phyloP scores from a whole-genome alignment of 345 rosid genomes.

The Melaleuca alternifolia region DNA sequence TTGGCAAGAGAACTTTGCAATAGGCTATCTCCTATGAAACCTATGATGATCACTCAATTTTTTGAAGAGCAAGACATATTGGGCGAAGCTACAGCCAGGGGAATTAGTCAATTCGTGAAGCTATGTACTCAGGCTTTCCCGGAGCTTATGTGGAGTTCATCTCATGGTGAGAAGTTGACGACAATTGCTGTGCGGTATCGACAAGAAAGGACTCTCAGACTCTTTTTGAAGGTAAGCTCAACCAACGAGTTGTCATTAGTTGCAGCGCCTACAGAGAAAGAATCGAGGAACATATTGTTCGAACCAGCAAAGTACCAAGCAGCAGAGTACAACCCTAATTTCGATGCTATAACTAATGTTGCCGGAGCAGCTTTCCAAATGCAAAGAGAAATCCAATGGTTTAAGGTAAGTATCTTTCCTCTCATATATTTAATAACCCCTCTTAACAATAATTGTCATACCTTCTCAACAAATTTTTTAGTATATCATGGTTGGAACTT shows the following conservation, averaged over 20 bases:
- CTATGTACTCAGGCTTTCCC: neutral
- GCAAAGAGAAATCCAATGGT: constrained; percentile 4
- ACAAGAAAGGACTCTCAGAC: neutral
- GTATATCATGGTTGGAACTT: neutral
- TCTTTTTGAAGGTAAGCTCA: neutral
- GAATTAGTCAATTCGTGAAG: neutral
- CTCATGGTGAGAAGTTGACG: neutral
- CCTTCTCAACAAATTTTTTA: no score
- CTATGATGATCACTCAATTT: neutral
- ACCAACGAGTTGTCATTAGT: no score
- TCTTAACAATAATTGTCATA: no score
- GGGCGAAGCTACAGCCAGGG: neutral
- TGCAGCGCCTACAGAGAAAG: no score
- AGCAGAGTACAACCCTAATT: neutral
- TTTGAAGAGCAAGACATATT: neutral
- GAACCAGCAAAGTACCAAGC: no score
- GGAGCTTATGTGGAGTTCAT: neutral
- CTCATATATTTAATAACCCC: no score
- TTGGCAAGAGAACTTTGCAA: no score
- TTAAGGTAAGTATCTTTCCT: neutral
- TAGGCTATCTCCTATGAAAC: neutral
- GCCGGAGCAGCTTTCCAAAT: constrained; percentile 1
- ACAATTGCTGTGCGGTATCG: neutral
- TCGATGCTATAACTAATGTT: neutral
- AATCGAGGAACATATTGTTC: neutral